Evolutionary conservation across 306 rosid species (phyloP).

Genomic region (Dryas alaskensis): DNA sequence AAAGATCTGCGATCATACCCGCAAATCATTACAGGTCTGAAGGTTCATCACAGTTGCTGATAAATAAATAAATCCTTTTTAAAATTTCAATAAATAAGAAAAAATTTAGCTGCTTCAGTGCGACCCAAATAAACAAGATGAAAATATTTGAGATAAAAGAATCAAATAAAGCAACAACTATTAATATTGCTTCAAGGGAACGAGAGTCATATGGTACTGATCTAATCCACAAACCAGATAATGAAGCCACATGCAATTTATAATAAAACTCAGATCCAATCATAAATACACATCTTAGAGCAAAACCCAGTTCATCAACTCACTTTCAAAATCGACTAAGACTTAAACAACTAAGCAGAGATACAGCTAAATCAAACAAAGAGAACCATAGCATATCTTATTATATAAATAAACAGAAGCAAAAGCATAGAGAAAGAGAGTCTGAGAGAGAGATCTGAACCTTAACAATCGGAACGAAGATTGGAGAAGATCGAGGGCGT

Average conservation of each 20-base stretch:
- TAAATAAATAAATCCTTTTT: neutral
- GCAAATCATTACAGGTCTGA: slow-evolving; percentile 69
- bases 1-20: slow-evolving; percentile 53
- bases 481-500: neutral
- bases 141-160: slow-evolving; percentile 14
- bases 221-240: slow-evolving; percentile 65
- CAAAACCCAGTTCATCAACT: neutral
- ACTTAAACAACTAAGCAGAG: too few species aligned
- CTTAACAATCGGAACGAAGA: neutral
- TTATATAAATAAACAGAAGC: neutral
- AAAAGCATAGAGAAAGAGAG: neutral
- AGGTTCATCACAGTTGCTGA: slow-evolving; percentile 38
- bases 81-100: neutral
- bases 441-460: neutral
- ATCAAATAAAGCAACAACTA: slow-evolving; percentile 44
- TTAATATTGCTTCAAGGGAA: slow-evolving; percentile 79
- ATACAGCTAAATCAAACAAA: neutral
- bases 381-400: neutral
- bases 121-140: slow-evolving; percentile 27
- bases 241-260: slow-evolving; percentile 40
- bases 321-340: too few species aligned
- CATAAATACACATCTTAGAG: neutral
- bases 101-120: slow-evolving; percentile 47
- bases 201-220: slow-evolving; percentile 67
- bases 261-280: neutral